These are phyloP conservation scores for Termitomyces sp. DNA, from an alignment of 768 basidiomycete genomes.

Conservation along the genomic window DNA sequence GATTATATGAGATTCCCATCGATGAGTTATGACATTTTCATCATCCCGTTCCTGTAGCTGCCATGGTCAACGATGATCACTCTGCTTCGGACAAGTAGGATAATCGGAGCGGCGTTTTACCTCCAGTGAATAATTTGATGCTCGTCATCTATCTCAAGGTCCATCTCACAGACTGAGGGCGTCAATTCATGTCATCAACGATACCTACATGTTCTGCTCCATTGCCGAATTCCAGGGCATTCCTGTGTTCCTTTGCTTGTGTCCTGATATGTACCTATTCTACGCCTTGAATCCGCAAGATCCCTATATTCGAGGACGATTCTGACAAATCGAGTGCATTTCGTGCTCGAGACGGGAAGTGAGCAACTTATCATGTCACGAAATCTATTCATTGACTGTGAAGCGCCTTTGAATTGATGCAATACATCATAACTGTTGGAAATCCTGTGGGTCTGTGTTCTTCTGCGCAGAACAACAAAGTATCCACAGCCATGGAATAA, in stretches of 20 bases:
- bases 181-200: background rate
- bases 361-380: background rate
- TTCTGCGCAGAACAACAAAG: conserved; percentile 96
- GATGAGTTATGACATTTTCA: no score
- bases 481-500: conserved; percentile 86
- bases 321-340: background rate
- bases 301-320: background rate
- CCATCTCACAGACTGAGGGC: background rate
- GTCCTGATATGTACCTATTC: background rate
- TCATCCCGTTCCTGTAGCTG: no score
- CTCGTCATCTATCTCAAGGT: background rate
- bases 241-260: background rate
- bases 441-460: conserved; percentile 93
- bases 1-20: no score
- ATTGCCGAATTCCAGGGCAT: background rate
- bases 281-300: background rate
- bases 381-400: background rate
- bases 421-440: conserved; percentile 57
- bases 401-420: background rate
- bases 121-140: no score
- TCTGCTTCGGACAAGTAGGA: no score
- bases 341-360: background rate
- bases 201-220: background rate
- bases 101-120: no score
- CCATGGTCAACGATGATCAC: no score